Conservation (phyloP, 352 stramenopile genomes). For the Pythium phragmiticola region DNA sequence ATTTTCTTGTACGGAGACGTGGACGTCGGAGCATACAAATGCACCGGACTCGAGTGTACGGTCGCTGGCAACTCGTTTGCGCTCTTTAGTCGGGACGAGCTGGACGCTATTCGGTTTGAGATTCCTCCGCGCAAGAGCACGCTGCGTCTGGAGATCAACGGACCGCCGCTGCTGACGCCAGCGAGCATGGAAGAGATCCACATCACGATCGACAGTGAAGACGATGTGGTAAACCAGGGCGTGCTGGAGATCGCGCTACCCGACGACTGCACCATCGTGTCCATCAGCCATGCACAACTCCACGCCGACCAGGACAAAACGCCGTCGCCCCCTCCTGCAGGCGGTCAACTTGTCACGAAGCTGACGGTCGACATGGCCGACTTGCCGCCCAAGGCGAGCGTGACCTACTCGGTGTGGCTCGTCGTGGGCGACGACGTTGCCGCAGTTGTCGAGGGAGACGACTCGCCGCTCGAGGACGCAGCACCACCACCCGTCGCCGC, state of each 20-base stretch:
- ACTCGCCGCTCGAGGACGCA: neutral
- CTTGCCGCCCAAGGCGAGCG: neutral
- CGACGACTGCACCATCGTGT: constrained; percentile 11
- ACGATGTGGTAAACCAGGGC: constrained; percentile 46
- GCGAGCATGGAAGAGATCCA: constrained; percentile 39
- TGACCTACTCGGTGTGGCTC: constrained; percentile 25
- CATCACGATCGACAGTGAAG: constrained; percentile 44
- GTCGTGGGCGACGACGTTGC: constrained; percentile 16
- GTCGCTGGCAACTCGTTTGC: constrained; percentile 54
- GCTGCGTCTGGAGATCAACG: constrained; percentile 42
- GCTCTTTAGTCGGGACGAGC: constrained; percentile 34
- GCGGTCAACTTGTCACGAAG: constrained; percentile 13
- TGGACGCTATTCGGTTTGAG: constrained; percentile 41
- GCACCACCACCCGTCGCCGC: constrained; percentile 1
- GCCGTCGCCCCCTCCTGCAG: neutral
- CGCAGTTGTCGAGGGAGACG: neutral
- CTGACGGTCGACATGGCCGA: constrained; percentile 9
- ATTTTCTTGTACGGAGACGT: constrained; percentile 50
- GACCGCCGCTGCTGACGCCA: constrained; percentile 50
- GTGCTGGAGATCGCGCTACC: constrained; percentile 47
- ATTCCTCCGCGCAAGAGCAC: constrained; percentile 57
- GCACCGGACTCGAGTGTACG: constrained; percentile 51
- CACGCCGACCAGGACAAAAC: constrained; percentile 8
- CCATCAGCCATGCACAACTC: constrained; percentile 14
- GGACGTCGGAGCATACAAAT: constrained; percentile 49